Evolutionary conservation across 257 asterid species (phyloP).

Genomic region (Cordia subcordata): DNA sequence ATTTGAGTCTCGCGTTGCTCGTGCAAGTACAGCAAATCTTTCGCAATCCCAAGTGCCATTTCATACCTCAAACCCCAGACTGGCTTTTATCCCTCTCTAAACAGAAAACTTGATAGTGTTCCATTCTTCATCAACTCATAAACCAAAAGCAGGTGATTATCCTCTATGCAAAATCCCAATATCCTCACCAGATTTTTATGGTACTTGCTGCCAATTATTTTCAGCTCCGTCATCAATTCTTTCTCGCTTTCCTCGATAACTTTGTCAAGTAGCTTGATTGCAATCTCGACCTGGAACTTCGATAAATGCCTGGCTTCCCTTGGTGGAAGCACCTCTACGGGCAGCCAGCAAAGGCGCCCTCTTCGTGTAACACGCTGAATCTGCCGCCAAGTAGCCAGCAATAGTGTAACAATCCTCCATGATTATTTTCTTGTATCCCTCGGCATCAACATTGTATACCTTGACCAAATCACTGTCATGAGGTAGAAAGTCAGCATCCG

Average conservation of each 20-base stretch:
- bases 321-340: too few species aligned
- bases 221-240: slow-evolving; percentile 14
- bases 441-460: too few species aligned
- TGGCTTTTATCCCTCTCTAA: slow-evolving; percentile 3
- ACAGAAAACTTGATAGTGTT: slow-evolving; percentile 5
- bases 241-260: slow-evolving; percentile 7
- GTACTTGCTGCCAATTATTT: slow-evolving; percentile 10
- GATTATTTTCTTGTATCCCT: too few species aligned
- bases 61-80: slow-evolving; percentile 12
- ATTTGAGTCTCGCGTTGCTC: slow-evolving; percentile 20
- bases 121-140: slow-evolving; percentile 22
- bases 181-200: slow-evolving; percentile 19
- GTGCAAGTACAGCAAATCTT: slow-evolving; percentile 18
- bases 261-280: slow-evolving; percentile 8
- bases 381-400: too few species aligned
- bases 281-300: slow-evolving; percentile 1
- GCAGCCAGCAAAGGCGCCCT: too few species aligned
- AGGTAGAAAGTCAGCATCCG: neutral
- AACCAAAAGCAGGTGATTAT: slow-evolving; percentile 13
- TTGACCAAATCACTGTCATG: slow-evolving; percentile 10
- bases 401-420: too few species aligned
- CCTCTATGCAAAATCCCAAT: slow-evolving; percentile 14
- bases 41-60: slow-evolving; percentile 16
- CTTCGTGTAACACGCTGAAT: too few species aligned
- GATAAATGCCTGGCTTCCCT: too few species aligned